Percentiles rank a stretch among this genome's conserved stretches.
Conservation (phyloP, 2,329 filamentous ascomycete genomes). For the Fusarium duplospermum region DNA sequence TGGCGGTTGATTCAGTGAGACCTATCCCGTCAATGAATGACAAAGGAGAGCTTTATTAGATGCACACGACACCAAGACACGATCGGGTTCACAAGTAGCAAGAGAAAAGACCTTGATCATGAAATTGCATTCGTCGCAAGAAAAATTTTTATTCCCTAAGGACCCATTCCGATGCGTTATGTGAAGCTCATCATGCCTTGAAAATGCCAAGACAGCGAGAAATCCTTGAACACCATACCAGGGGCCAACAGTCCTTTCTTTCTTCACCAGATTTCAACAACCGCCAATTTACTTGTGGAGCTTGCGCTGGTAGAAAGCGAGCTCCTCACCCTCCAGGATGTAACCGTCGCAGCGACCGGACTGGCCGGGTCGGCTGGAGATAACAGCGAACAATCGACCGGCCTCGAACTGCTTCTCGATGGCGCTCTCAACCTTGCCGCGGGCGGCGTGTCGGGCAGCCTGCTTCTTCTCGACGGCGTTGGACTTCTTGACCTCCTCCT, state of each 20-base stretch:
- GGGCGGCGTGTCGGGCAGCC: constrained; percentile 81
- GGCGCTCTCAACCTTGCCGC: constrained; percentile 91
- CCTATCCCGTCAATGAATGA: constrained; percentile 7
- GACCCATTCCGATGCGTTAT: constrained; percentile 53
- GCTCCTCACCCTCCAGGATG: constrained; percentile 98
- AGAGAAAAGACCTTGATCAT: constrained; percentile 44
- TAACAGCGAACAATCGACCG: constrained; percentile 93
- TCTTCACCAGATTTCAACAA: constrained; percentile 36
- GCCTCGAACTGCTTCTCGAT: constrained; percentile 99
- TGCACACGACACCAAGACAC: not conserved
- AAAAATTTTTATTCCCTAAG: constrained; percentile 53
- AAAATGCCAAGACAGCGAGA: constrained; percentile 51
- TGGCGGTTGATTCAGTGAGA: not conserved
- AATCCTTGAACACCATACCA: constrained; percentile 55
- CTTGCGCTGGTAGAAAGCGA: constrained; percentile 99
- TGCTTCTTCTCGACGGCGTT: constrained; percentile 98
- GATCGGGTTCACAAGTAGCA: constrained; percentile 28
- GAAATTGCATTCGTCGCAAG: constrained; percentile 48
- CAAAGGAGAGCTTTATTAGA: not conserved
- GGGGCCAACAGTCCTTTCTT: constrained; percentile 41
- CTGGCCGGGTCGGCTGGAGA: constrained; percentile 95
- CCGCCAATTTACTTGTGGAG: constrained; percentile 87
- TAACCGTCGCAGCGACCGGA: constrained; percentile 97
- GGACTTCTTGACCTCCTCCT: constrained; percentile 88
- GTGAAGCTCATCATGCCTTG: constrained; percentile 52